A percentile compares a stretch with the other conserved stretches of the same genome.
phyloP scores from a whole-genome alignment of 73 alveolate genomes.

The Tetrahymena malaccensis region DNA sequence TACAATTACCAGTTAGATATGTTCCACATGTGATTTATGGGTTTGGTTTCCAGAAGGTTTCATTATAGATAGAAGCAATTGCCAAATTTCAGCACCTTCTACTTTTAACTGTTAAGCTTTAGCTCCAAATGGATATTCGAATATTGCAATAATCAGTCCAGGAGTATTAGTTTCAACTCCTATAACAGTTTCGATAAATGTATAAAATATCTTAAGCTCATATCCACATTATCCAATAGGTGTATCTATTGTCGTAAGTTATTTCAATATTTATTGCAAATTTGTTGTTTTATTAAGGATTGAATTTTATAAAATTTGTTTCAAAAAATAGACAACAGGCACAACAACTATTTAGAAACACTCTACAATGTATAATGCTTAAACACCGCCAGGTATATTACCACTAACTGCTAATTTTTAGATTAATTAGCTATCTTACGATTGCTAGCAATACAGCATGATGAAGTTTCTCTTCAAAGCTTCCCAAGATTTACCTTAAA shows the following conservation, averaged over 20 bases:
- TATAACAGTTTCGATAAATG: background rate
- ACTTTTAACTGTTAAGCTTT: background rate
- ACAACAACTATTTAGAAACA: background rate
- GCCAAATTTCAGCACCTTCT: background rate
- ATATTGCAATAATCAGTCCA: background rate
- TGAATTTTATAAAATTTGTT: background rate
- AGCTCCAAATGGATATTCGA: background rate
- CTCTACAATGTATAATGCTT: background rate
- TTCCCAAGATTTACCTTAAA: background rate
- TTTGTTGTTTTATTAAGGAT: background rate
- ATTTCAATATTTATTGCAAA: background rate
- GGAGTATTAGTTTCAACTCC: background rate
- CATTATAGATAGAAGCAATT: background rate
- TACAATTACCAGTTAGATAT: background rate
- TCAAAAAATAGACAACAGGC: background rate
- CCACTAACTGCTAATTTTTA: background rate
- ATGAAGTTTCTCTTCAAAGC: background rate
- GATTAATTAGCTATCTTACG: background rate
- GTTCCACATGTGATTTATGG: background rate
- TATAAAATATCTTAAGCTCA: background rate
- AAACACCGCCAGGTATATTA: background rate
- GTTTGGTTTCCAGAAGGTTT: background rate
- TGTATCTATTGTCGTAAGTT: background rate
- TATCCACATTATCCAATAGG: background rate
- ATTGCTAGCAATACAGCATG: background rate